Base-by-base conservation (phyloP, 2,329 filamentous ascomycete species). In the Phyllosticta paracitricarpa region DNA sequence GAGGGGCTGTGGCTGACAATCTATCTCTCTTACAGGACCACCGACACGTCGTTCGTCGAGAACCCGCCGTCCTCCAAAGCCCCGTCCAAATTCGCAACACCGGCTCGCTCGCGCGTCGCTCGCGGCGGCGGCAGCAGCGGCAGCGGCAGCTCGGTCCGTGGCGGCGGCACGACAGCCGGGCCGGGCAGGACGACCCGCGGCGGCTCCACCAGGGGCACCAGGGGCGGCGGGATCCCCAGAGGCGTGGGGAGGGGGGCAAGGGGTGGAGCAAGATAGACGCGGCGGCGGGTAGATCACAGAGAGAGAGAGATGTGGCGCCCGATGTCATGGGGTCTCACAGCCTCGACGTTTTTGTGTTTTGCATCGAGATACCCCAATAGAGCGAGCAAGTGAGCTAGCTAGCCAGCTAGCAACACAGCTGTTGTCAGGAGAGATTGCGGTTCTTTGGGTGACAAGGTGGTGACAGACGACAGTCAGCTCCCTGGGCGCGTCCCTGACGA, bases 41-140 rank as follows among this genome's bases (percentile, higher is more conserved):
- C 90, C 10, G 91, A 96, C 70, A 95, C 88, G 5, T 90, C 89
- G 1, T 97, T 96, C 70, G 85, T 96, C 61, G 91, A 96, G 35
- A 89, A 96, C 68, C 92, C 91, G 7, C 81, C 82, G 4, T 82
- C 81, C 48, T 78, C 76, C 30, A 83, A 81, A 68, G 70, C 74
- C 1, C 71, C 73, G 4, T 73, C 70, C 62, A 79, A 73, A 62
- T 77, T 74, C 63, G 69, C 72, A 24, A 73, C 71, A 14, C 72
- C 74, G 14, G 72, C 59, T 25, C 54, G 48, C 7, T 57, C 59
- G 28, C 40, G 58, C 14, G 35, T 51, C 9, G 10, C 54, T 10
- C 56, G 59, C 51, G 59, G 59, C n/a, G 55, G 55, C 22, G 0
- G 40, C 40, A 2, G 3, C n/a, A 25, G 54, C 63, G 14, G 62